Base-by-base conservation (phyloP, 352 stramenopile genomes). In the Phytophthora fragariae region DNA sequence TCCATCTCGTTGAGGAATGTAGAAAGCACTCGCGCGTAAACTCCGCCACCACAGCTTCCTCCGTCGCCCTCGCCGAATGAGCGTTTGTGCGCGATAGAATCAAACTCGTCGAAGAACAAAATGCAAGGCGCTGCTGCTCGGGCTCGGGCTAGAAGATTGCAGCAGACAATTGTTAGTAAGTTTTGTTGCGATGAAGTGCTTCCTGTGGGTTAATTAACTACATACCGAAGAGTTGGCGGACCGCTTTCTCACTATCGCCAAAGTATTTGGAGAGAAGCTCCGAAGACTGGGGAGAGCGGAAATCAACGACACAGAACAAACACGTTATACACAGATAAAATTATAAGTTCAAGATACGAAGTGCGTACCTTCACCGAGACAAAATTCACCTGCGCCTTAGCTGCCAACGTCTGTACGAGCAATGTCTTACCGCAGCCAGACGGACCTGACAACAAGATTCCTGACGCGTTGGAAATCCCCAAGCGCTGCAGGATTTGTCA, bases 1-100 rank as follows among this genome's bases (percentile, higher is more conserved):
- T 96, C 89, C 86, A 96, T 93, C 68, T 96, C 89, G 61, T 96
- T 96, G 19, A 96, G 76, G 39, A 96, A 91, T 10, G 89, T 96
- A 27, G 89, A 96, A 9, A 96, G 67, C 5, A 96, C 88, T 54
- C 89, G 87, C 9, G 87, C 83, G 65, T 94, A 94, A 15, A 96
- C 89, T 53, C 87, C 86, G 46, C 76, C 77, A 15, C 82, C 74
- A 58, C 63, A 73, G 57, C 63, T 78, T 33, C 73, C 82, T 62
- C 66, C 77, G n/a, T 77, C 78, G n/a, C 76, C 75, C 49, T 67
- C 69, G 50, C 68, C 76, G 53, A 92, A 93, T 31, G 83, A 87
- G 2, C 90, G 85, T 59, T 94, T 93, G 69, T 93, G 82, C 2
- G 86, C 82, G 60, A 94, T 94, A n/a, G 86, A 76, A 70, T 95